phyloP scores from a whole-genome alignment of 2,329 filamentous ascomycete genomes.

The Fusarium oxysporum region DNA sequence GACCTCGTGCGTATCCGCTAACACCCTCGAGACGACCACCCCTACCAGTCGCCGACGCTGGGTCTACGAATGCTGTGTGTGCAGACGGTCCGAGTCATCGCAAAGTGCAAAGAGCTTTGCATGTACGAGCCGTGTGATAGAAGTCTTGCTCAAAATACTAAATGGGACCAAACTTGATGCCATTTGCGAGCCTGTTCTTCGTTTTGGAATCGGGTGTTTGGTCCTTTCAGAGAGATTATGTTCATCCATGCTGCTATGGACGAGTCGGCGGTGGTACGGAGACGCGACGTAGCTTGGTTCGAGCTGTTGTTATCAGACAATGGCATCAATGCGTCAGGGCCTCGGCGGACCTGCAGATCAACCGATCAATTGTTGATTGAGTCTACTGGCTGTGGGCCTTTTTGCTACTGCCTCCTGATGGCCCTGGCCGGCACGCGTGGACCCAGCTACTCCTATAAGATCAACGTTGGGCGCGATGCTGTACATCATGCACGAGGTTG shows the following conservation, averaged over 20 bases:
- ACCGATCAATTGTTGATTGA: neutral
- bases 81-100: rapidly evolving
- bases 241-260: too few relatives aligned
- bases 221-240: too few relatives aligned
- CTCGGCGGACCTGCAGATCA: neutral
- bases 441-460: rapidly evolving
- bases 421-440: rapidly evolving
- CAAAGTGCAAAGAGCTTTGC: rapidly evolving
- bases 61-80: neutral
- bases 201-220: too few relatives aligned
- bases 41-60: too few relatives aligned
- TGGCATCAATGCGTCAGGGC: neutral
- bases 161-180: too few relatives aligned
- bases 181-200: too few relatives aligned
- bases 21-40: neutral
- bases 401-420: neutral
- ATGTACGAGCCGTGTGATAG: too few relatives aligned
- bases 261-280: too few relatives aligned
- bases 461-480: rapidly evolving
- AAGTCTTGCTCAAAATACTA: too few relatives aligned
- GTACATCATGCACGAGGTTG: neutral
- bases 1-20: neutral
- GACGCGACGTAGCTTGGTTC: too few relatives aligned
- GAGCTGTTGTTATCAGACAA: too few relatives aligned
- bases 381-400: too few relatives aligned